Evolutionary conservation across 345 rosid genomes (phyloP).

Genomic region (Clausena lansium): DNA sequence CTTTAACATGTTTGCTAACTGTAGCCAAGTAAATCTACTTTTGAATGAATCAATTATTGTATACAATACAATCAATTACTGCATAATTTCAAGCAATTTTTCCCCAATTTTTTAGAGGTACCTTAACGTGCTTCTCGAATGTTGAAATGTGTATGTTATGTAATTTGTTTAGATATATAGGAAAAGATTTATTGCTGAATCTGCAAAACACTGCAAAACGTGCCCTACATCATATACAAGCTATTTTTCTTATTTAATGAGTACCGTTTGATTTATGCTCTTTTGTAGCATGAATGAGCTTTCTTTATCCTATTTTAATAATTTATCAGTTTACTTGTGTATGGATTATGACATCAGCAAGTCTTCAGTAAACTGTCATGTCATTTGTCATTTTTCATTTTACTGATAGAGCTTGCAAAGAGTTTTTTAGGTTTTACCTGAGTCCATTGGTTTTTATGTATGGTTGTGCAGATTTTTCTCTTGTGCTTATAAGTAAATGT

Average conservation of each 20-base stretch:
- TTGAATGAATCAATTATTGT: background rate
- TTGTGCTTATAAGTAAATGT: background rate
- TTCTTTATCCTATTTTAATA: background rate
- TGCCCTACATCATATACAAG: background rate
- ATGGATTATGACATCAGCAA: background rate
- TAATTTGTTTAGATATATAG: background rate
- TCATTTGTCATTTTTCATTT: background rate
- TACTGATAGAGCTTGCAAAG: background rate
- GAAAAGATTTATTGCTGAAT: background rate
- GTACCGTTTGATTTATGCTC: background rate
- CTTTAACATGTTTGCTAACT: background rate
- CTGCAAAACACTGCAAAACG: background rate
- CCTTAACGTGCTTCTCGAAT: background rate
- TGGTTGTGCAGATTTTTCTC: background rate
- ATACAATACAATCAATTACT: background rate
- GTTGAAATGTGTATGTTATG: background rate
- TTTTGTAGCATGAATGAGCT: background rate
- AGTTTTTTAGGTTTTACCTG: background rate
- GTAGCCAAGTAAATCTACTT: background rate
- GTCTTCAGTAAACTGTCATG: background rate
- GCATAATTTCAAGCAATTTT: background rate
- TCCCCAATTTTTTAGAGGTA: background rate
- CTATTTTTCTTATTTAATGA: background rate
- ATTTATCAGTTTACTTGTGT: background rate
- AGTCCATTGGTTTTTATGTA: background rate